Base-by-base conservation (phyloP, 2,329 filamentous ascomycete species). In the Xylariomycetidae sp. region DNA sequence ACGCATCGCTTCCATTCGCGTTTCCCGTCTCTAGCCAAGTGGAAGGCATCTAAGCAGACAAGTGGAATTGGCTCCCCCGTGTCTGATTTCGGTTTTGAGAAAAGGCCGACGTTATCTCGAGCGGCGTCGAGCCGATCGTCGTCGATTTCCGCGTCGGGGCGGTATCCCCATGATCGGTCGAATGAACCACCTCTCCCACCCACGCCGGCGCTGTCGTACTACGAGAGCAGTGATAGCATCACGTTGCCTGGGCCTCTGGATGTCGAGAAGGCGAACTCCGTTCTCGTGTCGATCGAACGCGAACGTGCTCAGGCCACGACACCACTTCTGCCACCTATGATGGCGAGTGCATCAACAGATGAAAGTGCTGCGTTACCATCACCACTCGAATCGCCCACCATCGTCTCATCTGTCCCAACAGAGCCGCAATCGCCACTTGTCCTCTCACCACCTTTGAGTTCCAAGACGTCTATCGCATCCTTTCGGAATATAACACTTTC, bases 11-110 rank as follows among this genome's bases (percentile, higher is more conserved):
- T 89, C 48, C 76, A 78, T 52, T 74, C 77, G 41, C 74, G 80
- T 44, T 72, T 79, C 30, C 66, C 72, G 15, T 67, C 66, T 32
- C 58, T 77, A 25, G 60, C 65, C 1, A 67, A 69, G 14, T 76
- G 71, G 71, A 69, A 62, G 36, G 63, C 66, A 1, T 60, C 56
- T 22, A 66, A 64, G 38, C 64, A 66, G 22, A 54, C 62, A n/a
- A 67, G 65, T 34, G 55, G 63, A 11, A 65, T 67, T 28, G 61
- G 68, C 10, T 70, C 66, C 1, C 84, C 88, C 1, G 82, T 82
- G 42, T 94, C 92, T 26, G 90, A 96, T 51, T 72, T 90, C 16
- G 86, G 78, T 12, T 74, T 94, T 31, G 88, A 95, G 53, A 85
- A 82, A 37, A 80, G 81, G 33, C 68, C 85, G 16, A 77, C 81